Evolutionary conservation across 169 alveolate species (phyloP), one percentile per base, ranked within the genome.

Genomic region (Cryptosporidium baileyi): DNA sequence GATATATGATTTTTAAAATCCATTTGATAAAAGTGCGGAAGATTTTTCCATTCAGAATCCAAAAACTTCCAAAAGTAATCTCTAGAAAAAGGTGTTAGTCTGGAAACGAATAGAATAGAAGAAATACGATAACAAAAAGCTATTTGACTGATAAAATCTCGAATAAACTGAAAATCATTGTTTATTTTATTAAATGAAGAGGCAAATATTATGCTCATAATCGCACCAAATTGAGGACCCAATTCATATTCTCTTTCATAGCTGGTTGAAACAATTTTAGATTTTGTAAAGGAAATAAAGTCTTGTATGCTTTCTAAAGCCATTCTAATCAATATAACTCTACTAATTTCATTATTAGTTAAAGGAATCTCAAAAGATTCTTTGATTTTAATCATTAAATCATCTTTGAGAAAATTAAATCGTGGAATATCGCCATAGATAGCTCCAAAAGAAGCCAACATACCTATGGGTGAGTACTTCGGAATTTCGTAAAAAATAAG

Each of bases 391-490:
- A 7, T 9, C 0, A 32, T 60, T 40, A 74, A 59, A 0, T 74
- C 85, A 40, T 34, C 28, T n/a, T 67, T 34, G 13, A 74, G n/a
- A 1, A 28, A 38, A 22, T 26, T 9, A 38, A 17, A 9, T 22
- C 32, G 24, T 1, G 67, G 65, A 26, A 51, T 11, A 11, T 57
- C 65, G 22, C 49, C 57, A 74, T 74, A 74, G 24, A 74, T 54
- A n/a, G 51, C 36, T 19, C 74, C 65, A 8, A 74, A 47, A 22
- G 85, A 74, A 8, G 57, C 32, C 24, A 74, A 60, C 19, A 74
- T n/a, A 13, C 85, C 85, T 6, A 74, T 57, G 1, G 85, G 85
- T 6, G 85, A 51, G 40, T 74, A 74, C 54, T 32, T 74, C 19
- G 85, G 85, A 15, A 57, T 36, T 32, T 74, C 85, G 32, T 49